Evolutionary conservation across 495 filamentous ascomycete genomes (phyloP).

Genomic region (Penicillium robsamsonii): DNA sequence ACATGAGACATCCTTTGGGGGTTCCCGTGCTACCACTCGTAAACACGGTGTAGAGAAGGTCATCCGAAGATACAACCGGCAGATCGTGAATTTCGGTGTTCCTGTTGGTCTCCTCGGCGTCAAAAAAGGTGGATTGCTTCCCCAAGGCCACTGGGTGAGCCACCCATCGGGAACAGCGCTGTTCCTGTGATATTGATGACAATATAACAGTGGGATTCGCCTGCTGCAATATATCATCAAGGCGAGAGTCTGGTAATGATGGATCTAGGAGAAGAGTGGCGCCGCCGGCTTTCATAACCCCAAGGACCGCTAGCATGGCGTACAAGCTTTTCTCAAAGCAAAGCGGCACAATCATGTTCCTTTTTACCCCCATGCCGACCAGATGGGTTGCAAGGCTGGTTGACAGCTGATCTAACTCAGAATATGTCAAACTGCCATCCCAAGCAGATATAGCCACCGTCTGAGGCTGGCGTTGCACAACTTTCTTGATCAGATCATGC

Average conservation of each 20-base stretch:
- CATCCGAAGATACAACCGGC: neutral
- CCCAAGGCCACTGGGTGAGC: no score
- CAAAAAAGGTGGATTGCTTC: no score
- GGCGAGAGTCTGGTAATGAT: neutral
- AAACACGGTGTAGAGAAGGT: neutral
- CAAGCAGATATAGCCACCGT: neutral
- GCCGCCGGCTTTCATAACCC: conserved; percentile 44
- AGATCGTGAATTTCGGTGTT: no score
- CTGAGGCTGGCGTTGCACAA: neutral
- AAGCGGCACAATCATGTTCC: conserved; percentile 40
- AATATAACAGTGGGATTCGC: neutral
- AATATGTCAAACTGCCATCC: conserved; percentile 34
- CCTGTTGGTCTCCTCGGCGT: no score
- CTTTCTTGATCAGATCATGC: conserved; percentile 31
- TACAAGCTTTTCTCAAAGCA: conserved; percentile 47
- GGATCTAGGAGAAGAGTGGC: neutral
- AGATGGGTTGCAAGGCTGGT: conserved; percentile 20
- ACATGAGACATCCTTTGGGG: neutral
- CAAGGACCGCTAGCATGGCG: conserved; percentile 40
- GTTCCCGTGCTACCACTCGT: neutral
- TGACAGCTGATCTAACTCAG: conserved; percentile 39
- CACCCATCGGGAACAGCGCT: neutral
- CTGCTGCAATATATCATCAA: neutral
- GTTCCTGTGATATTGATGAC: neutral
- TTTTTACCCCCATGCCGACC: conserved; percentile 30